Evolutionary conservation across 768 basidiomycete species (phyloP).

Genomic region (Trametes cingulata): DNA sequence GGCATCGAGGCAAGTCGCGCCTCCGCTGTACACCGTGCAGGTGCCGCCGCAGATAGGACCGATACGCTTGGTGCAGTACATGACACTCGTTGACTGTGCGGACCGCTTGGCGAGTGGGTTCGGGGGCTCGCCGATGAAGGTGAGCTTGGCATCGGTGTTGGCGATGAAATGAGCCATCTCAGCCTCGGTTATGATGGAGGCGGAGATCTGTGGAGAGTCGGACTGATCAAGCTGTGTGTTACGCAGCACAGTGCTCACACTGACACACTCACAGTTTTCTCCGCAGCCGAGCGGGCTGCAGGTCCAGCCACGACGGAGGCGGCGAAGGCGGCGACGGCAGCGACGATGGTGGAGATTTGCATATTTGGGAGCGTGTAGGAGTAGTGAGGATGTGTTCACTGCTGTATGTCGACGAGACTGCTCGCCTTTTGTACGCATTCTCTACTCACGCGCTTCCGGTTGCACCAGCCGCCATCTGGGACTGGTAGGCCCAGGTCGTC

Average conservation of each 20-base stretch:
- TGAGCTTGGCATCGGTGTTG: conserved; percentile 26
- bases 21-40: conserved; percentile 37
- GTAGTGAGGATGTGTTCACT: neutral
- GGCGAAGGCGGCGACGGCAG: conserved; percentile 1
- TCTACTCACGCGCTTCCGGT: no score
- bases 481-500: no score
- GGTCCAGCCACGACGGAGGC: neutral
- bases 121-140: conserved; percentile 27
- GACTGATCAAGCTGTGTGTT: neutral
- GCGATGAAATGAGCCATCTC: conserved; percentile 14
- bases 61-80: conserved; percentile 31
- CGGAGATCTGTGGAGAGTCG: neutral
- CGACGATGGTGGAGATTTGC: conserved; percentile 2
- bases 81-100: conserved; percentile 29
- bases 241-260: neutral
- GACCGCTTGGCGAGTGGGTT: conserved; percentile 20
- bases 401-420: neutral
- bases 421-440: neutral
- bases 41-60: conserved; percentile 33
- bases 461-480: no score
- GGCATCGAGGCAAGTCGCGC: conserved; percentile 30
- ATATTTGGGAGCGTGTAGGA: neutral
- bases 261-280: neutral
- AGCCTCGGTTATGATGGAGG: neutral
- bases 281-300: no score